Evolutionary conservation across 2,329 filamentous ascomycete species (phyloP).

Genomic region (Ceratocystis cubensis): DNA sequence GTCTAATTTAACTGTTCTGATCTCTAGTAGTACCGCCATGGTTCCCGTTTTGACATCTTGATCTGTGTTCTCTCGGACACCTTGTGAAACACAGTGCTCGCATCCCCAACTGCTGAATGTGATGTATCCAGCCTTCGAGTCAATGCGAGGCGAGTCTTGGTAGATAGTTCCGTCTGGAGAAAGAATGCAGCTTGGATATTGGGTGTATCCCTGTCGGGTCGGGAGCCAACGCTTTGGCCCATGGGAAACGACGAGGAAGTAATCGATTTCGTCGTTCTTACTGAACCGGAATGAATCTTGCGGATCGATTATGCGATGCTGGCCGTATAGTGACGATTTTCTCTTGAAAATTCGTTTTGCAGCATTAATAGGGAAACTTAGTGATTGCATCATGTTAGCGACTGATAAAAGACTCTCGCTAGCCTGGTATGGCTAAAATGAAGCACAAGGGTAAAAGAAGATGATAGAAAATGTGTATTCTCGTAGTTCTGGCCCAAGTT

Average conservation of each 20-base stretch:
- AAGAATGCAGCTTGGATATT: slow-evolving; percentile 18
- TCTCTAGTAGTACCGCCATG: slow-evolving; percentile 17
- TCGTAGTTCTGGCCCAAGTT: neutral
- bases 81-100: slow-evolving; percentile 15
- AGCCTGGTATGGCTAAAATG: neutral
- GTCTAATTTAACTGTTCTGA: slow-evolving; percentile 14
- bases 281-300: neutral
- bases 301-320: neutral
- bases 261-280: neutral
- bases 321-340: neutral
- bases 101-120: slow-evolving; percentile 20
- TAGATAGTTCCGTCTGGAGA: slow-evolving; percentile 16
- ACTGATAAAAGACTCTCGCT: neutral
- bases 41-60: slow-evolving; percentile 2
- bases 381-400: slow-evolving; percentile 4
- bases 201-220: slow-evolving; percentile 2
- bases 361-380: neutral
- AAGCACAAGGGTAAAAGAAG: neutral
- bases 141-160: slow-evolving; percentile 15
- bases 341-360: neutral
- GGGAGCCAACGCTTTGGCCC: slow-evolving; percentile 17
- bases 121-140: slow-evolving; percentile 9
- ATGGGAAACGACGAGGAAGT: slow-evolving; percentile 15
- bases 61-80: slow-evolving; percentile 10
- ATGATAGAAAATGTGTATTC: neutral